These are phyloP conservation scores for Hypoxylon subgilvum DNA, from an alignment of 495 filamentous ascomycete species.

Conservation along the genomic window DNA sequence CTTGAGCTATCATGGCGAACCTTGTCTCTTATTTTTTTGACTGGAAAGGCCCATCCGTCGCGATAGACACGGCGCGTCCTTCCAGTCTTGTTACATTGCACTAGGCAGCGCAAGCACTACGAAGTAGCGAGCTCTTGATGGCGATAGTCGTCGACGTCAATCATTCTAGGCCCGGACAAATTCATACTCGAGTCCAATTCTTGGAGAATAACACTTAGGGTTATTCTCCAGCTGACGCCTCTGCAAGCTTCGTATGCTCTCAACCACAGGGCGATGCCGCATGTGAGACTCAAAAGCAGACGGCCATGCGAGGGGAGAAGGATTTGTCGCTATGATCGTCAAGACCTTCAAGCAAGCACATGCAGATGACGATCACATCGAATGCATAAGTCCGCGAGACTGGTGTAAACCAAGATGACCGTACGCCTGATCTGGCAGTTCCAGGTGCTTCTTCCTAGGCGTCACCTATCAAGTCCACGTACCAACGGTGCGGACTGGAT, in stretches of 20 bases:
- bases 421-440: constrained; percentile 52
- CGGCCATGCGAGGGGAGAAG: constrained; percentile 66
- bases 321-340: constrained; percentile 53
- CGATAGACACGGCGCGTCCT: constrained; percentile 60
- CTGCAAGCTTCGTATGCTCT: constrained; percentile 21
- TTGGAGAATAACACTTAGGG: too few species aligned
- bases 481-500: constrained; percentile 46
- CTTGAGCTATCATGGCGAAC: constrained; percentile 53
- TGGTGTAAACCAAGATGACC: constrained; percentile 57
- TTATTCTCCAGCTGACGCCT: too few species aligned
- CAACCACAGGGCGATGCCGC: constrained; percentile 8
- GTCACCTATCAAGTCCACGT: constrained; percentile 48
- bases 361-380: constrained; percentile 50
- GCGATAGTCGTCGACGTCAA: constrained; percentile 44
- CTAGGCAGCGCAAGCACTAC: constrained; percentile 55
- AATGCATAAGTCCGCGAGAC: constrained; percentile 59
- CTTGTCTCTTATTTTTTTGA: constrained; percentile 58
- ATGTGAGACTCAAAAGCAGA: constrained; percentile 52
- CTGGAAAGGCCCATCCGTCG: constrained; percentile 52
- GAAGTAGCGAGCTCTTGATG: constrained; percentile 50
- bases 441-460: constrained; percentile 55
- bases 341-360: constrained; percentile 57
- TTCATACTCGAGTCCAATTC: constrained; percentile 45
- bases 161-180: constrained; percentile 44
- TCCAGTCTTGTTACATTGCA: constrained; percentile 56